Evolutionary conservation across 139 green algal genomes (phyloP), one percentile per base, ranked within the genome.

Genomic region (Eudorina sp.): DNA sequence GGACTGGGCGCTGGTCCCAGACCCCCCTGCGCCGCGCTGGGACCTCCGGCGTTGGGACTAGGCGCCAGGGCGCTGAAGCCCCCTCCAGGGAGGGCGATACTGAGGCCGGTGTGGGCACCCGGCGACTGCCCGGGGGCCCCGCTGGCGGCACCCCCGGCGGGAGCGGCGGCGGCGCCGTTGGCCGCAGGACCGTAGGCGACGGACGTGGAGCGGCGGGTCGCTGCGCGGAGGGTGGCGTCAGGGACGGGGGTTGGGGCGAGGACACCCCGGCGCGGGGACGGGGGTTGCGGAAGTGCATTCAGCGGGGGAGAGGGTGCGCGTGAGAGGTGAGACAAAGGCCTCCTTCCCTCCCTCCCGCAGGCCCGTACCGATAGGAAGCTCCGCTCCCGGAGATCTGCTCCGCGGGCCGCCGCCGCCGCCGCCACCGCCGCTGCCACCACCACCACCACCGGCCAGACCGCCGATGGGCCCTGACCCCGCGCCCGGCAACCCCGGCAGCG

Each of bases 401-500:
- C 70, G 58, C 58, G 18, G n/a, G n/a, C n/a, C n/a, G n/a, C n/a
- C n/a, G n/a, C 51, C n/a, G n/a, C n/a, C n/a, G n/a, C n/a, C n/a
- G n/a, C n/a, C n/a, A n/a, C n/a, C 46, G 34, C 34, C 70, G 70
- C 41, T 55, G 19, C 23, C 70, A 13, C 41, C 41, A 41, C 40
- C 70, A 23, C 70, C 70, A 19, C 40, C 70, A 14, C 70, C 70
- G 40, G 41, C 70, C 16, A 14, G 41, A 55, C 66, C 31, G 66
- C 18, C 25, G 13, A 8, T n/a, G 55, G 13, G 14, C 48, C 48
- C 48, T 13, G 13, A 13, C 62, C 62, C 62, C 19, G 62, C 19
- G 31, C 62, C 62, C 62, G 68, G 36, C 40, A 79, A 41, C 41
- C 70, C 70, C 70, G 70, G 70, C 43, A 79, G 38, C 25, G 70